A percentile compares a stretch with the other conserved stretches of the same genome.
These are phyloP conservation scores for Setaria viridis DNA, from an alignment of 202 grass and related monocot genomes.

Conservation along the genomic window DNA sequence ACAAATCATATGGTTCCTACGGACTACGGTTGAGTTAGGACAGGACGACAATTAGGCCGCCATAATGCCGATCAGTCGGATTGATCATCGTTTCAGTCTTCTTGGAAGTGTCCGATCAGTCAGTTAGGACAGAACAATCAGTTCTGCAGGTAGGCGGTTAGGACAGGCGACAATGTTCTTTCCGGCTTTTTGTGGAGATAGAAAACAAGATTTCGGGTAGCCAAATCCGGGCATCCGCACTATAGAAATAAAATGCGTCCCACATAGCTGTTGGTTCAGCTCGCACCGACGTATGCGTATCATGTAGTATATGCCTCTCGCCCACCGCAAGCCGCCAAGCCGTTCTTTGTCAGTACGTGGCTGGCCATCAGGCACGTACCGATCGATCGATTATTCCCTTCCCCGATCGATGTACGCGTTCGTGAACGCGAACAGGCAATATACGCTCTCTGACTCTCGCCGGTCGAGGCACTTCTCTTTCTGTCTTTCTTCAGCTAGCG, in stretches of 20 bases:
- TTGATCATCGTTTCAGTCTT: background rate
- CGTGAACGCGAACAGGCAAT: background rate
- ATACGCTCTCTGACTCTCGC: too few species aligned
- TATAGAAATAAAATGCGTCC: background rate
- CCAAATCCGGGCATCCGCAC: slow-evolving; percentile 25
- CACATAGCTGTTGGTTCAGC: background rate
- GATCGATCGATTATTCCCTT: background rate
- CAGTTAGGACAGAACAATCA: background rate
- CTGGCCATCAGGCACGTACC: background rate
- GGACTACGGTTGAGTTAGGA: background rate
- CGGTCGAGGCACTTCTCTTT: too few species aligned
- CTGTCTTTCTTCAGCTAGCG: too few species aligned
- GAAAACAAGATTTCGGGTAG: background rate
- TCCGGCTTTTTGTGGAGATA: background rate
- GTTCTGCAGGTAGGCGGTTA: background rate
- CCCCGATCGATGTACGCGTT: background rate
- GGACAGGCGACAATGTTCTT: background rate
- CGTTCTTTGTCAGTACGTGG: background rate
- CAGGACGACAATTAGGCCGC: background rate
- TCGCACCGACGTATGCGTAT: background rate
- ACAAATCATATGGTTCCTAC: background rate
- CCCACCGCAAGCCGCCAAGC: slow-evolving; percentile 2
- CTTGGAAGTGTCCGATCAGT: background rate
- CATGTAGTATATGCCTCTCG: background rate
- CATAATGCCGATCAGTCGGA: background rate